phyloP scores from a whole-genome alignment of 2,329 filamentous ascomycete genomes.

The Aspergillus fumigatiaffinis region DNA sequence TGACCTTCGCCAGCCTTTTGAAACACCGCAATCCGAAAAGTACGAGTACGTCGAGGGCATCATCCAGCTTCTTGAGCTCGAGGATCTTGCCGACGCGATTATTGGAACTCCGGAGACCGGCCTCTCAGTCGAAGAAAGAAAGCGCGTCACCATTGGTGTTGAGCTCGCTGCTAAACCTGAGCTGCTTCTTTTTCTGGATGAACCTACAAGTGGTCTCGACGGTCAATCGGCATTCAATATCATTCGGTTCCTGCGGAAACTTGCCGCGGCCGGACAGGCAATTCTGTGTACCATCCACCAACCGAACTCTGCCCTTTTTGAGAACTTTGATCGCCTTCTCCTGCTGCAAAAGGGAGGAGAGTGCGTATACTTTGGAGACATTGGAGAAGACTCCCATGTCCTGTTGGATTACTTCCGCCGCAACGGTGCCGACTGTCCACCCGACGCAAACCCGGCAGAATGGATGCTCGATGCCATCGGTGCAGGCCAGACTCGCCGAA shows the following conservation, averaged over 20 bases:
- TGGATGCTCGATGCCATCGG: conserved; percentile 61
- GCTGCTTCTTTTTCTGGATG: conserved; percentile 64
- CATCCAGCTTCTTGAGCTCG: conserved; percentile 58
- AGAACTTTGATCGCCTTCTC: conserved; percentile 66
- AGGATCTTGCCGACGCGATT: conserved; percentile 60
- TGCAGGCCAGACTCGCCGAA: conserved; percentile 66
- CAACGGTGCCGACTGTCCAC: conserved; percentile 60
- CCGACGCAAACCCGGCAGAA: conserved; percentile 57
- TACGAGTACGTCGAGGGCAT: conserved; percentile 60
- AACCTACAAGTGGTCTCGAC: conserved; percentile 65
- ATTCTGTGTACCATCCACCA: conserved; percentile 68
- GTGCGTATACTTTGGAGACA: conserved; percentile 63
- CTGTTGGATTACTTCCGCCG: conserved; percentile 60
- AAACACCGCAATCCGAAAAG: conserved; percentile 53
- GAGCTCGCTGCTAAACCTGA: conserved; percentile 64
- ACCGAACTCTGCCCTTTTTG: conserved; percentile 60
- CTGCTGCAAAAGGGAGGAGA: conserved; percentile 61
- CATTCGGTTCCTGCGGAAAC: conserved; percentile 60
- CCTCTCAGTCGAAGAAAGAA: conserved; percentile 61
- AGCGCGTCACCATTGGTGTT: conserved; percentile 66
- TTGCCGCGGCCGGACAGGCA: conserved; percentile 59
- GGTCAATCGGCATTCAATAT: conserved; percentile 62
- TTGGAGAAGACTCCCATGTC: conserved; percentile 61
- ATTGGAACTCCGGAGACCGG: conserved; percentile 40
- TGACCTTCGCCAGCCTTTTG: conserved; percentile 54